These are phyloP conservation scores for Ophiostoma australiae DNA, from an alignment of 2,329 filamentous ascomycete species.

Conservation along the genomic window DNA sequence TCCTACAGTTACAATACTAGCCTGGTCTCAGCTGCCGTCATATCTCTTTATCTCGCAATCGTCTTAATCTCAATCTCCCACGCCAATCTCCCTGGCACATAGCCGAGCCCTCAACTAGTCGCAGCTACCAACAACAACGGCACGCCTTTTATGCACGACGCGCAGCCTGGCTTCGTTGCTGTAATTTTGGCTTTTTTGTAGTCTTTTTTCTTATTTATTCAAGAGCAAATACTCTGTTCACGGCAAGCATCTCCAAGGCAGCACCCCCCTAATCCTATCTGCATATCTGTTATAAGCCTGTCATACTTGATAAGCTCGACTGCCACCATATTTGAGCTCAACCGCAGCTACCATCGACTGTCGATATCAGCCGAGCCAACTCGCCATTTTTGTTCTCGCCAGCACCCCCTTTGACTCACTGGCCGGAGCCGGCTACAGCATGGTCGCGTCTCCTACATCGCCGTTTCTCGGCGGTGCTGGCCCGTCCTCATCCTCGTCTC, in stretches of 20 bases:
- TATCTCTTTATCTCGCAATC: constrained; percentile 11
- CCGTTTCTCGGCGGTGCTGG: not conserved
- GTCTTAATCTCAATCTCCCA: constrained; percentile 2
- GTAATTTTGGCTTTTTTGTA: not conserved
- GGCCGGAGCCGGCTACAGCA: constrained; percentile 4
- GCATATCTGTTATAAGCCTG: not conserved
- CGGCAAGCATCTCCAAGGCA: not conserved
- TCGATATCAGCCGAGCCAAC: not conserved
- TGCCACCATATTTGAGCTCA: not conserved
- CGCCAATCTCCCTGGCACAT: constrained; percentile 2
- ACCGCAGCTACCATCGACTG: not conserved
- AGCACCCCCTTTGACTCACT: not conserved
- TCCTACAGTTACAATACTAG: not conserved
- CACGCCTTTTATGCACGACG: not conserved
- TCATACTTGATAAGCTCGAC: not conserved
- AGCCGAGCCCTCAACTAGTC: not conserved
- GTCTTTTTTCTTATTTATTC: not conserved
- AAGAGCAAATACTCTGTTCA: not conserved
- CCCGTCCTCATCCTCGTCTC: not conserved
- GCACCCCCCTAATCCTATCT: not conserved
- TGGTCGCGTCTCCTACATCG: constrained; percentile 5
- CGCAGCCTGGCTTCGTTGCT: not conserved
- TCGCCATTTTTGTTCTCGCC: not conserved
- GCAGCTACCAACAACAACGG: constrained; percentile 1
- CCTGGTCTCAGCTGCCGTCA: constrained; percentile 8